A percentile compares a stretch with the other conserved stretches of the same genome.
These are phyloP conservation scores for Urochloa ruziziensis DNA, from an alignment of 176 grass and related monocot genomes.

Conservation along the genomic window DNA sequence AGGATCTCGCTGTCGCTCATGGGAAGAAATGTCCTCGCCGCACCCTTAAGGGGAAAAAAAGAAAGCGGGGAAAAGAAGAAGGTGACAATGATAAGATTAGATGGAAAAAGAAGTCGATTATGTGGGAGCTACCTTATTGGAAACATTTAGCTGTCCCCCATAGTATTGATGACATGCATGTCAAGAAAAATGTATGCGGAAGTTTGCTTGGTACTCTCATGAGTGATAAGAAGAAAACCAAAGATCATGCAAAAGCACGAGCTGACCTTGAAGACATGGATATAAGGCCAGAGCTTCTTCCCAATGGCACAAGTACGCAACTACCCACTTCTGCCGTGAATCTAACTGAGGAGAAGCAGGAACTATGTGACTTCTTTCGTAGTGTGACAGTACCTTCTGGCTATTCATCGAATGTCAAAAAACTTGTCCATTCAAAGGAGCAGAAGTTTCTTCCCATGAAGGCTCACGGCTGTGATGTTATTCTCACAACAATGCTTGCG, in stretches of 20 bases:
- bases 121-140: neutral
- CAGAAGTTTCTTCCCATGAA: neutral
- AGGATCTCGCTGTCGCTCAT: too few species aligned
- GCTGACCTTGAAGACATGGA: neutral
- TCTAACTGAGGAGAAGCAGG: neutral
- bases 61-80: too few species aligned
- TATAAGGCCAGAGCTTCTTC: neutral
- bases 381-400: neutral
- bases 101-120: neutral
- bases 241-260: neutral
- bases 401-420: neutral
- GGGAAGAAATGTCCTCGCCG: too few species aligned
- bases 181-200: neutral
- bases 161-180: too few species aligned
- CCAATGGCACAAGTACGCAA: neutral
- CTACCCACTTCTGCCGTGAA: neutral
- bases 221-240: neutral
- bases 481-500: neutral
- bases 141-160: neutral
- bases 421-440: neutral
- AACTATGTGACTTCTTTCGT: neutral
- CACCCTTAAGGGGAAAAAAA: too few species aligned
- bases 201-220: neutral
- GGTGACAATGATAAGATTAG: neutral
- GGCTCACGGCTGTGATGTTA: neutral